Percentiles rank a stretch among this genome's conserved stretches.
phyloP scores from a whole-genome alignment of 1,139 yeast genomes.

The Yamadazyma mexicana region DNA sequence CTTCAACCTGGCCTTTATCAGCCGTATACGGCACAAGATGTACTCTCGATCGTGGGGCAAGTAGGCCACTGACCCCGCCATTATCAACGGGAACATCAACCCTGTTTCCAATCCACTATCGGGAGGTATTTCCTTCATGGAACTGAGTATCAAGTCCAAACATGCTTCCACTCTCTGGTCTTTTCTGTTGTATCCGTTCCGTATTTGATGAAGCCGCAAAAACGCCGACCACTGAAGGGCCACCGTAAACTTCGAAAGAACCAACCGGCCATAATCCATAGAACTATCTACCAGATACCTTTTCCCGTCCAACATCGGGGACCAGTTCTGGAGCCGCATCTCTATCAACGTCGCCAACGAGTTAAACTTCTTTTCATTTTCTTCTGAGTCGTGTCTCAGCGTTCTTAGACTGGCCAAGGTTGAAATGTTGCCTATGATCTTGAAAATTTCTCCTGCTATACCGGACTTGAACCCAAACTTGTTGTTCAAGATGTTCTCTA shows the following conservation, averaged over 20 bases:
- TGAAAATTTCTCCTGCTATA: slow-evolving; percentile 22
- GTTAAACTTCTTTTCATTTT: slow-evolving; percentile 18
- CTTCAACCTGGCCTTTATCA: slow-evolving; percentile 17
- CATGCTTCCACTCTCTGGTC: slow-evolving; percentile 20
- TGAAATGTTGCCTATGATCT: slow-evolving; percentile 23
- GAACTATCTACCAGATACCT: slow-evolving; percentile 11
- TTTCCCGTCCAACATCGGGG: slow-evolving; percentile 15
- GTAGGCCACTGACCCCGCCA: slow-evolving; percentile 23
- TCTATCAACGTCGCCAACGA: slow-evolving; percentile 20
- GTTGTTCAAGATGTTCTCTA: slow-evolving; percentile 18
- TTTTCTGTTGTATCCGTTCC: slow-evolving; percentile 19
- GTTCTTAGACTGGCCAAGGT: slow-evolving; percentile 19
- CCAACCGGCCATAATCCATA: slow-evolving; percentile 10
- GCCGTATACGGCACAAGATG: slow-evolving; percentile 15
- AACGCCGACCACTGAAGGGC: slow-evolving; percentile 25
- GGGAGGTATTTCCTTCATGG: slow-evolving; percentile 16
- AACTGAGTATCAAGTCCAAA: slow-evolving; percentile 16
- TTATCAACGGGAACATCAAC: slow-evolving; percentile 22
- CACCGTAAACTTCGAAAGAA: slow-evolving; percentile 18
- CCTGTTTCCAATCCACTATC: slow-evolving; percentile 20
- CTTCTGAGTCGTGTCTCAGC: slow-evolving; percentile 13
- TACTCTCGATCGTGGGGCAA: slow-evolving; percentile 16
- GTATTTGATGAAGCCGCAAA: slow-evolving; percentile 20
- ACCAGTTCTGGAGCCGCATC: slow-evolving; percentile 21
- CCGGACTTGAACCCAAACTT: slow-evolving; percentile 24